phyloP scores from a whole-genome alignment of 805 yeast genomes.

The Grigorovia jiainica region DNA sequence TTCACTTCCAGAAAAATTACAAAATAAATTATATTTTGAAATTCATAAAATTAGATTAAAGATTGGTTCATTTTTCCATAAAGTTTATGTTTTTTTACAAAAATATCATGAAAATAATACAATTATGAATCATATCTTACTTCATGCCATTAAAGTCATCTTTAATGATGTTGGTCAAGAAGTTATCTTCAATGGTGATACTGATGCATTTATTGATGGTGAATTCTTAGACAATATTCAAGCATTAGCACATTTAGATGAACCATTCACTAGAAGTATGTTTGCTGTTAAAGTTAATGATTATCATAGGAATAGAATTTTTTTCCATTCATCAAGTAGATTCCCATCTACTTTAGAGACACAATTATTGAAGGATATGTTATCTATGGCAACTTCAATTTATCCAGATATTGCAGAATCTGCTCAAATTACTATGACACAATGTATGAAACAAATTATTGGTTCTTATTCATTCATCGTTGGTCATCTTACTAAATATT shows the following conservation, averaged over 20 bases:
- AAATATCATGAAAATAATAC: slow-evolving; percentile 53
- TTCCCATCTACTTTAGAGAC: slow-evolving; percentile 58
- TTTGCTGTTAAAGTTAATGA: slow-evolving; percentile 64
- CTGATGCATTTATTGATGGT: slow-evolving; percentile 44
- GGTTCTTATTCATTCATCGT: slow-evolving; percentile 55
- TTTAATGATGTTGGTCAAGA: slow-evolving; percentile 74
- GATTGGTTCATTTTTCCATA: slow-evolving; percentile 58
- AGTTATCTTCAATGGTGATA: slow-evolving; percentile 47
- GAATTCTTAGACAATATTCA: slow-evolving; percentile 51
- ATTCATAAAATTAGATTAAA: slow-evolving; percentile 53
- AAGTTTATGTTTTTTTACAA: slow-evolving; percentile 39
- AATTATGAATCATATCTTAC: slow-evolving; percentile 47
- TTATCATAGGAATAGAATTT: slow-evolving; percentile 66
- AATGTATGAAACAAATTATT: slow-evolving; percentile 59
- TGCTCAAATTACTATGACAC: slow-evolving; percentile 60
- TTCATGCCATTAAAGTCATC: slow-evolving; percentile 66
- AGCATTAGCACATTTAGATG: slow-evolving; percentile 48
- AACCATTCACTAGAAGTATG: slow-evolving; percentile 69
- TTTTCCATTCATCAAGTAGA: slow-evolving; percentile 64
- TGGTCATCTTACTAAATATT: slow-evolving; percentile 30
- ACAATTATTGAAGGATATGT: slow-evolving; percentile 53
- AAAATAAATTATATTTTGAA: slow-evolving; percentile 35
- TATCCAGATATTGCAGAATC: slow-evolving; percentile 59
- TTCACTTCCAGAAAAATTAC: slow-evolving; percentile 35
- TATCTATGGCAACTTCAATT: slow-evolving; percentile 53